phyloP scores from a whole-genome alignment of 2,329 filamentous ascomycete genomes.

The Fusarium clavum region DNA sequence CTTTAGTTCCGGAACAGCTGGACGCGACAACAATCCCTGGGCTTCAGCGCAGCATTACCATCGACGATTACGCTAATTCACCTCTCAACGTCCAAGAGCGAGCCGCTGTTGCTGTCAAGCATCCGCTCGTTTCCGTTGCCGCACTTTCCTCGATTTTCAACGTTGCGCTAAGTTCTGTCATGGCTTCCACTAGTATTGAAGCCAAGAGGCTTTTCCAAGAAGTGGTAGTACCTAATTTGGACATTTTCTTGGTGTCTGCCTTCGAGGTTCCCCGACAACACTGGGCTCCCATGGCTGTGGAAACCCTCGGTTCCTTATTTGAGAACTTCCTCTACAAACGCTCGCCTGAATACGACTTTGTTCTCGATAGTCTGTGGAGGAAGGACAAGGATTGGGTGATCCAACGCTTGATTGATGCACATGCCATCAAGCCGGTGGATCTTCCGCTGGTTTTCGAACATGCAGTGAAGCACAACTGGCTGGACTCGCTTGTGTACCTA shows the following conservation, averaged over 20 bases:
- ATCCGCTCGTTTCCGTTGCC: conserved; percentile 88
- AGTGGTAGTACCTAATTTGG: conserved; percentile 77
- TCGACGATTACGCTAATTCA: conserved; percentile 66
- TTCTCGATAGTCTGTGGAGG: conserved; percentile 90
- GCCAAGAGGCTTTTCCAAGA: conserved; percentile 74
- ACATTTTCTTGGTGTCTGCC: conserved; percentile 82
- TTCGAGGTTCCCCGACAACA: conserved; percentile 79
- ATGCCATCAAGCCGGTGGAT: conserved; percentile 75
- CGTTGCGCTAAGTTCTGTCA: conserved; percentile 70
- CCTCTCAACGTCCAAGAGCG: conserved; percentile 62
- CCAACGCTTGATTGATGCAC: conserved; percentile 81
- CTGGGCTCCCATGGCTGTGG: conserved; percentile 79
- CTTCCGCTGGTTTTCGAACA: conserved; percentile 65
- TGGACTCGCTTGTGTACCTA: conserved; percentile 81
- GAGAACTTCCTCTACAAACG: conserved; percentile 85
- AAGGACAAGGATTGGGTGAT: conserved; percentile 91
- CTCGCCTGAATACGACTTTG: conserved; percentile 84
- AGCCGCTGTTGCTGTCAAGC: conserved; percentile 75
- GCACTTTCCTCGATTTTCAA: conserved; percentile 79
- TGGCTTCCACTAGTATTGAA: conserved; percentile 71
- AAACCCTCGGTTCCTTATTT: conserved; percentile 81
- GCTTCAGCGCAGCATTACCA: conserved; percentile 80
- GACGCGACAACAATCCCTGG: conserved; percentile 88
- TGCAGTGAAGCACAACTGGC: conserved; percentile 83
- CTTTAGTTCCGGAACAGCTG: conserved; percentile 77